Evolutionary conservation across 768 basidiomycete genomes (phyloP), one percentile per base, ranked within the genome.

Genomic region (Suillus variegatus): DNA sequence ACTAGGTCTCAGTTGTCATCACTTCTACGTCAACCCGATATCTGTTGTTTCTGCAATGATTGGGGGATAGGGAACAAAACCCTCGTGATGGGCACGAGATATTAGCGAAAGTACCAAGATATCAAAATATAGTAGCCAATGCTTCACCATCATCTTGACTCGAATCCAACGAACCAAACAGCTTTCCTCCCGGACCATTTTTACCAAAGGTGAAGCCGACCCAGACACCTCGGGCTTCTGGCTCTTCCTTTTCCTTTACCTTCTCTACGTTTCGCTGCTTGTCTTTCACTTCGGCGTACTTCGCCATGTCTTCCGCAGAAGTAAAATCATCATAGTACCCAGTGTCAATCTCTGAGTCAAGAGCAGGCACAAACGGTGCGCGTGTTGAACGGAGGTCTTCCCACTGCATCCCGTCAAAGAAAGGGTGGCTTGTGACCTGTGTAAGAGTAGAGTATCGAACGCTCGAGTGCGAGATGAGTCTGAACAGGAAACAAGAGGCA

Each of bases 201-300:
- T 93, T 94, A 38, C 93, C 93, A 79, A 94, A 95, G 3, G 93
- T 94, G 71, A 95, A 95, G 4, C 93, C 93, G 62, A 94, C 93
- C 93, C 93, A 94, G 51, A 94, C 91, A 6, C 93, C 93, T 57
- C 93, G 80, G 2, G 82, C 76, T 70, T 85, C 79, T 4, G 82
- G 76, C 65, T 94, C 93, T 4, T 93, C 94, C 76, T 92, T 92
- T 81, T 99, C 97, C 76, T 85, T 88, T 20, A 98, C 93, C 64
- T 85, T 86, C 32, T 97, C 97, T 32, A 99, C 96, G 74, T 98
- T 96, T 72, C 80, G 82, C 79, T 98, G 95, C 79, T 99, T 99
- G 82, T 97, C 97, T 77, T 92, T 88, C 8, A 99, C 97, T 76
- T 99, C 97, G 13, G 96, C 94, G 74, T 99, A 99, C 80, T 99